A percentile compares a stretch with the other conserved stretches of the same genome.
Conservation (phyloP, 176 grass and related monocot genomes). For the Avena sativa region DNA sequence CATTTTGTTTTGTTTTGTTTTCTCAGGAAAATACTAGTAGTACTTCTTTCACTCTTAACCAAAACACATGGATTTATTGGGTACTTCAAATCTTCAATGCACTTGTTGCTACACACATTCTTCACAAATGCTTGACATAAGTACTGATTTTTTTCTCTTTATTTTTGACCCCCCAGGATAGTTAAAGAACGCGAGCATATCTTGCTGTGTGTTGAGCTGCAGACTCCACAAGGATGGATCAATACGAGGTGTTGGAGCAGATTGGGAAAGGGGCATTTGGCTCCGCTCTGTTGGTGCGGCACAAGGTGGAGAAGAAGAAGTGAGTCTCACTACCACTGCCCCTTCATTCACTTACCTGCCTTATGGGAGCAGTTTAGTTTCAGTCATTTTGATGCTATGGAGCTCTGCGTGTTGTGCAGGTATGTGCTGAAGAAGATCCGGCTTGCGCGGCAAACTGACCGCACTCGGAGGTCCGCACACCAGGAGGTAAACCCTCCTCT, state of each 20-base stretch:
- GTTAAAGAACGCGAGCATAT: conserved; percentile 25
- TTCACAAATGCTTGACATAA: conserved; percentile 30
- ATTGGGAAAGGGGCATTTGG: conserved; percentile 97
- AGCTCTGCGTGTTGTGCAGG: conserved; percentile 40
- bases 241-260: conserved; percentile 97
- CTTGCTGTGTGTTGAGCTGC: conserved; percentile 30
- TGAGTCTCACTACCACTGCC: conserved; percentile 44
- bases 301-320: conserved; percentile 97
- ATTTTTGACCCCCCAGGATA: not conserved
- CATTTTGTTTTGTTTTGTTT: conserved; percentile 42
- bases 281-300: conserved; percentile 90
- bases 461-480: conserved; percentile 85
- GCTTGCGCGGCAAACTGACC: conserved; percentile 81
- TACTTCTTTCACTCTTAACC: not conserved
- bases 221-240: conserved; percentile 65
- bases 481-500: conserved; percentile 69
- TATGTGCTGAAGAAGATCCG: conserved; percentile 99
- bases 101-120: conserved; percentile 33
- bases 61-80: conserved; percentile 13
- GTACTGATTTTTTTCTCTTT: conserved; percentile 30
- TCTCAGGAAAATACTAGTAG: not conserved
- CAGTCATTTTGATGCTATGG: conserved; percentile 30
- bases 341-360: not conserved
- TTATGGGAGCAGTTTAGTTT: conserved; percentile 18
- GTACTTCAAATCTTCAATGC: conserved; percentile 23